Base-by-base conservation (phyloP, 305 asterid species). In the Fraxinus latifolia region DNA sequence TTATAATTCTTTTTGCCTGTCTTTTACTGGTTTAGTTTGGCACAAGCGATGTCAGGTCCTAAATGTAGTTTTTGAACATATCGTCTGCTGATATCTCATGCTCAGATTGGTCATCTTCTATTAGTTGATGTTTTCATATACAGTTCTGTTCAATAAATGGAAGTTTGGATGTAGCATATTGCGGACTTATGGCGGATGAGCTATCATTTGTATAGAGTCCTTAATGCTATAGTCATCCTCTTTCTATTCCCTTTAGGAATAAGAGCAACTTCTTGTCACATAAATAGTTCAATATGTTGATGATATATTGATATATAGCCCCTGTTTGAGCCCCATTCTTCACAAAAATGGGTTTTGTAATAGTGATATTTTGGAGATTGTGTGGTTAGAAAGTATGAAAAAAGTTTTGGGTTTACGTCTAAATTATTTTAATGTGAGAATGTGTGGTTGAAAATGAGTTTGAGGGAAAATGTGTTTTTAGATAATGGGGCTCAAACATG, bases 21-120 rank as follows among this genome's bases (percentile, higher is more conserved):
- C 71, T 60, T 77, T 80, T 71, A 62, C 68, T 68, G 60, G 74
- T 79, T 73, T 68, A 70, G 47, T 81, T 37, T 77, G 82, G 74
- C 83, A 67, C 19, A 47, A 27, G 9, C 2, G n/a, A 9, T 0
- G n/a, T 19, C 23, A 44, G 11, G 39, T 27, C 31, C 70, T 78
- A 5, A 29, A 23, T 78, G 79, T 82, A 71, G 37, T 60, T 79
- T 58, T 79, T 50, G 33, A 53, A 34, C 80, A 79, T 74, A 67
- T 37, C 77, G 36, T 76, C 17, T 31, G 79, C 27, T 39, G 14
- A 65, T 79, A 70, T 44, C 58, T 44, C 42, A 83, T 81, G 82
- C 82, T 76, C 77, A 55, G 37, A 77, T 32, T 77, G 76, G 21
- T 23, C 68, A n/a, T 39, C 12, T 75, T 79, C 60, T 79, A 32